Percentiles rank a stretch among this genome's conserved stretches.
Conservation (phyloP, 768 basidiomycete species). For the Neoboletus subvelutipes region DNA sequence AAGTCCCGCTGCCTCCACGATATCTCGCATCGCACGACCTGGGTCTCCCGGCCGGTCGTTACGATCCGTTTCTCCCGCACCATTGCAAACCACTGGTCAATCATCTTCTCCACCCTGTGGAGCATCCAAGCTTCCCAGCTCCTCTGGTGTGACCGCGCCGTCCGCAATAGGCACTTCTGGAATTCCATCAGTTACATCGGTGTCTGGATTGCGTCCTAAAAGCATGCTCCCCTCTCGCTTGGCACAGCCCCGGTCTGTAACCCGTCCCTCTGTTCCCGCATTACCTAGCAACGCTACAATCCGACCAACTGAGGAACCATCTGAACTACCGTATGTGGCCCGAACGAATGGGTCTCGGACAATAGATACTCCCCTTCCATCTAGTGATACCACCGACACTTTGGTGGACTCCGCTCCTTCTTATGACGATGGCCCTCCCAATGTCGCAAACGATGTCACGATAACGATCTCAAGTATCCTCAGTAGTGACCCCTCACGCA, state of each 20-base stretch:
- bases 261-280: conserved; percentile 32
- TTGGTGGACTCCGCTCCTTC: conserved; percentile 34
- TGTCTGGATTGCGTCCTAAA: conserved; percentile 52
- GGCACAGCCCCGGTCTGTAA: conserved; percentile 54
- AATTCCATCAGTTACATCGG: conserved; percentile 35
- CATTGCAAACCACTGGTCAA: conserved; percentile 39
- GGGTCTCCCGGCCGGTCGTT: conserved; percentile 38
- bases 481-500: conserved; percentile 79
- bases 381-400: conserved; percentile 32
- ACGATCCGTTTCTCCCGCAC: conserved; percentile 38
- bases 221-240: conserved; percentile 75
- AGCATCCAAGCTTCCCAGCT: conserved; percentile 42
- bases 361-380: conserved; percentile 15
- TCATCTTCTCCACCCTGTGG: conserved; percentile 50
- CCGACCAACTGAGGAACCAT: conserved; percentile 27
- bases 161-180: conserved; percentile 18
- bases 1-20: conserved; percentile 43
- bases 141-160: conserved; percentile 13
- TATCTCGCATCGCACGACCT: conserved; percentile 45
- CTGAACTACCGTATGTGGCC: conserved; percentile 32
- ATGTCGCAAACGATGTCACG: conserved; percentile 58
- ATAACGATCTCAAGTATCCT: conserved; percentile 86
- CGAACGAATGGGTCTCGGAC: conserved; percentile 17
- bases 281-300: conserved; percentile 25
- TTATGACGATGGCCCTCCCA: conserved; percentile 19